Conservation (phyloP, 352 stramenopile species). For the Globisporangium camurandrum region DNA sequence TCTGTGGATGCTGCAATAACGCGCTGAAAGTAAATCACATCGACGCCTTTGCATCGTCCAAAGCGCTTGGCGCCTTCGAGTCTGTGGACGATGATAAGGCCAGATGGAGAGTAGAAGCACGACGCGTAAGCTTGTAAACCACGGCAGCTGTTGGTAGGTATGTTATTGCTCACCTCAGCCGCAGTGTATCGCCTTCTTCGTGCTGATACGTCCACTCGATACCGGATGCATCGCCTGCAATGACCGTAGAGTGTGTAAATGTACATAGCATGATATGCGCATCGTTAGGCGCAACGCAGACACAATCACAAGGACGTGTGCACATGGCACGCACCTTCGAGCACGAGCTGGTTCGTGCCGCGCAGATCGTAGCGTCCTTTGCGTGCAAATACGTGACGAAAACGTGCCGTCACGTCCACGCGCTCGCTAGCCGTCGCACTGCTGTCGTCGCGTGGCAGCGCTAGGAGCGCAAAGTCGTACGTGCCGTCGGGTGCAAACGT, state of each 20-base stretch:
- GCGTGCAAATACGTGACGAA: conserved; percentile 39
- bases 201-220: conserved; percentile 61
- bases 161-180: conserved; percentile 28
- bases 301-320: not conserved
- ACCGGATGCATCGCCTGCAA: conserved; percentile 35
- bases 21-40: conserved; percentile 72
- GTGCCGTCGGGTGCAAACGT: conserved; percentile 24
- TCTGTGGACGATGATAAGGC: conserved; percentile 13
- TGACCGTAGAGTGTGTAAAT: not conserved
- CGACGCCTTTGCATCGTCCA: conserved; percentile 69
- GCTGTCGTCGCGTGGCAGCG: conserved; percentile 11
- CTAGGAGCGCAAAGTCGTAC: conserved; percentile 33
- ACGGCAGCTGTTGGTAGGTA: too few species aligned
- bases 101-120: not conserved
- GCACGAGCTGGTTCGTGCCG: conserved; percentile 17
- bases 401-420: conserved; percentile 43
- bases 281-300: too few species aligned
- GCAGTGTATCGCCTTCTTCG: conserved; percentile 56
- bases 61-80: conserved; percentile 69
- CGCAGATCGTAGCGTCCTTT: conserved; percentile 33
- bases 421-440: conserved; percentile 12
- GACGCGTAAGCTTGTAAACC: too few species aligned
- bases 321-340: conserved; percentile 15
- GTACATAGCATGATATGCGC: not conserved
- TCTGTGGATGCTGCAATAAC: too few species aligned